Evolutionary conservation across 345 rosid genomes (phyloP).

Genomic region (Tarenaya hassleriana): DNA sequence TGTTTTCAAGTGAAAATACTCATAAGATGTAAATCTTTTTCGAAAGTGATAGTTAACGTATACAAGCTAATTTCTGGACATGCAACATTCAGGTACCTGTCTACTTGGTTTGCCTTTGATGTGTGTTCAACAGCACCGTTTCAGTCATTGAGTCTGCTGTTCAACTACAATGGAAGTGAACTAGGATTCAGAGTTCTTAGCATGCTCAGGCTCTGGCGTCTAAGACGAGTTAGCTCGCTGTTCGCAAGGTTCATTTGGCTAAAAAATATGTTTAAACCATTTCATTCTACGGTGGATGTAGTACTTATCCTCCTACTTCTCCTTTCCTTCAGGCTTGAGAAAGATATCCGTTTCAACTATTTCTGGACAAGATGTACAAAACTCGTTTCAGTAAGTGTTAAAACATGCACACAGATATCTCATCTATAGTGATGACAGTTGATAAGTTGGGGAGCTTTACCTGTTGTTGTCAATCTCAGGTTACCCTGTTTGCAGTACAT

Average conservation of each 20-base stretch:
- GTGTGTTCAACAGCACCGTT: constrained; percentile 89
- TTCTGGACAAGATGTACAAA: constrained; percentile 95
- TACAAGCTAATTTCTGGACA: background rate
- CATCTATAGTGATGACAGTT: constrained; percentile 12
- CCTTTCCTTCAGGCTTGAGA: constrained; percentile 69
- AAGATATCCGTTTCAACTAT: constrained; percentile 92
- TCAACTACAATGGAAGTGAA: constrained; percentile 54
- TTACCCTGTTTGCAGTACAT: constrained; percentile 83
- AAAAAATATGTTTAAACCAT: constrained; percentile 15
- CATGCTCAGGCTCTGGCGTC: constrained; percentile 98
- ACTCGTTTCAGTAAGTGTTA: constrained; percentile 63
- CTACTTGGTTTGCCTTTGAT: constrained; percentile 90
- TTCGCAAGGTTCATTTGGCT: constrained; percentile 65
- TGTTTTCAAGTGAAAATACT: background rate
- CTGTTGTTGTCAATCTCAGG: constrained; percentile 40
- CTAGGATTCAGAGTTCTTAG: constrained; percentile 68
- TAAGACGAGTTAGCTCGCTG: constrained; percentile 87
- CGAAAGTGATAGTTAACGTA: too few relatives aligned
- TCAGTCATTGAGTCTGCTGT: constrained; percentile 59
- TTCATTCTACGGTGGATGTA: constrained; percentile 12
- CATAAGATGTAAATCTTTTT: background rate
- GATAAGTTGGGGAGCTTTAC: constrained; percentile 1
- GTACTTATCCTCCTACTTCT: constrained; percentile 17
- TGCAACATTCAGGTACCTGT: constrained; percentile 39
- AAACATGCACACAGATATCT: constrained; percentile 13